A percentile compares a stretch with the other conserved stretches of the same genome.
These are phyloP conservation scores for Echeveria elegans DNA, from an alignment of 164 flowering plant genomes.

Conservation along the genomic window DNA sequence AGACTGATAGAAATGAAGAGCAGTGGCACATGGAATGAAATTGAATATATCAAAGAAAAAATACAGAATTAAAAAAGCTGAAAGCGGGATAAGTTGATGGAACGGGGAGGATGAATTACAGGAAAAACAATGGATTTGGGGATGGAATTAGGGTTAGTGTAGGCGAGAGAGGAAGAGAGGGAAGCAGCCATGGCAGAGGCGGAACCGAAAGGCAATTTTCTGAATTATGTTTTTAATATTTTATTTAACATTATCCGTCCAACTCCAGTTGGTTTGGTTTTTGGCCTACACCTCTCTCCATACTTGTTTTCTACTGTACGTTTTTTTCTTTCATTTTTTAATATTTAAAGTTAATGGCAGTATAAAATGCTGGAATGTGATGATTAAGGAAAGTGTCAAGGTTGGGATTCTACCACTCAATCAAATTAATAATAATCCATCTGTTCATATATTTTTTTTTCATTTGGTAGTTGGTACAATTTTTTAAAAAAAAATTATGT, in stretches of 20 bases:
- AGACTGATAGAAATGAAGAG: background rate
- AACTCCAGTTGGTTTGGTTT: no score
- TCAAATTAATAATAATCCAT: no score
- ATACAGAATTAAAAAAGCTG: background rate
- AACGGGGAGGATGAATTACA: background rate
- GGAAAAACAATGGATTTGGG: conserved; percentile 2
- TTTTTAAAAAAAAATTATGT: no score
- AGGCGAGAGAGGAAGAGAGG: conserved; percentile 9
- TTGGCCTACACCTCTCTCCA: no score
- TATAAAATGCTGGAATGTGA: no score
- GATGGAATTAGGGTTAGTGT: conserved; percentile 4
- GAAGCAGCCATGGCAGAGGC: conserved; percentile 15
- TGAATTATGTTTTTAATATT: background rate
- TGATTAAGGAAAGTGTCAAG: no score
- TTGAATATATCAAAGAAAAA: background rate
- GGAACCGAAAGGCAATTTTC: background rate
- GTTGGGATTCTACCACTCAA: no score
- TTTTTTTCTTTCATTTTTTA: no score
- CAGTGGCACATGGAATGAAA: background rate
- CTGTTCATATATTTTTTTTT: no score
- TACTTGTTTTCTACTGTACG: no score
- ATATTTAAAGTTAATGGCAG: no score
- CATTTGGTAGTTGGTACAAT: no score
- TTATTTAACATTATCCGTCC: background rate
- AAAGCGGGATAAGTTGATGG: background rate